Conservation (phyloP, 306 rosid species). For the Glycyrrhiza uralensis region DNA sequence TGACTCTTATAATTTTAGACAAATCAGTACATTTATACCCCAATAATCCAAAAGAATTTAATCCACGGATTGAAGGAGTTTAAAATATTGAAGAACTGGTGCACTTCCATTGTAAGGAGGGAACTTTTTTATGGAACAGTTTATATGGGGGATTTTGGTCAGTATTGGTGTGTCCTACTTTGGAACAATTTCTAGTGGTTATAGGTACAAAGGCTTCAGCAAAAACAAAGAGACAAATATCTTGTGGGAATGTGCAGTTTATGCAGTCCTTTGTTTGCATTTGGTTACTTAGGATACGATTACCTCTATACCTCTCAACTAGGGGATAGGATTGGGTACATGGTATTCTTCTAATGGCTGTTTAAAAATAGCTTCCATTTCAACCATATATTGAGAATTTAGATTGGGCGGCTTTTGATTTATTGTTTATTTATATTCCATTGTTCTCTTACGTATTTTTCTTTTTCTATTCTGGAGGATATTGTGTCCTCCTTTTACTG, state of each 20-base stretch:
- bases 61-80: not conserved
- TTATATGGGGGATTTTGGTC: not conserved
- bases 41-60: not conserved
- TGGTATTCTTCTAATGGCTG: conserved; percentile 2
- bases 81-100: not conserved
- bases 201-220: conserved; percentile 1
- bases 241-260: not conserved
- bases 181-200: conserved; percentile 7
- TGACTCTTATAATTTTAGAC: not conserved
- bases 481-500: not conserved
- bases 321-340: not conserved
- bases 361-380: not conserved
- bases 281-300: not conserved
- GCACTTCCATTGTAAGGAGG: conserved; percentile 1
- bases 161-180: not conserved
- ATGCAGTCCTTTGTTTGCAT: not conserved
- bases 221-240: not conserved
- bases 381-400: not conserved
- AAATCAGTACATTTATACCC: conserved; percentile 1
- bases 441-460: not conserved
- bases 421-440: not conserved
- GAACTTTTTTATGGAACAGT: not conserved
- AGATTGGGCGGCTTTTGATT: not conserved
- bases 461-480: not conserved
- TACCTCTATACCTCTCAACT: not conserved